phyloP scores from a whole-genome alignment of 495 filamentous ascomycete genomes.

The Aeminium ludgeri region DNA sequence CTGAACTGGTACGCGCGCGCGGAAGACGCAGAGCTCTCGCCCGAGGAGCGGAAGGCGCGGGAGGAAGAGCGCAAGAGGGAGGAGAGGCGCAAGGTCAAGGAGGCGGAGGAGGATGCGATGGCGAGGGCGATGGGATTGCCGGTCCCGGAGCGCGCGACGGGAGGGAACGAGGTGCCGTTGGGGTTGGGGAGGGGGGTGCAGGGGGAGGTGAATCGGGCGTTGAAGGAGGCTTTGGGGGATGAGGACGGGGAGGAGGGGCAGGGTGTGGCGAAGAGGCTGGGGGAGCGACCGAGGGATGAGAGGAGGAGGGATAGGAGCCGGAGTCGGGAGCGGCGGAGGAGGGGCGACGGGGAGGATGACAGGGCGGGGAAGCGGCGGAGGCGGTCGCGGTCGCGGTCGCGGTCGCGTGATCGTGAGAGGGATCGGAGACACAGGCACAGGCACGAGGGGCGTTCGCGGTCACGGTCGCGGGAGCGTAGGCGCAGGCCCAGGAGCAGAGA shows the following conservation, averaged over 20 bases:
- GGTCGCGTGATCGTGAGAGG: conserved; percentile 3
- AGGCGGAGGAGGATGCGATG: conserved; percentile 84
- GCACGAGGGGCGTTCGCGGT: conserved; percentile 1
- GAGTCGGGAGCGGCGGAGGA: conserved; percentile 1
- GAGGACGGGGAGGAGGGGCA: conserved; percentile 12
- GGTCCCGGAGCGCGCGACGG: conserved; percentile 28
- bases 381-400: conserved; percentile 13
- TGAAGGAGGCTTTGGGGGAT: conserved; percentile 17
- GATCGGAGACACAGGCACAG: conserved; percentile 3
- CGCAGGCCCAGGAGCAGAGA: conserved; percentile 7
- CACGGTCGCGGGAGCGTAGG: neutral
- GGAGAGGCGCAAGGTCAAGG: conserved; percentile 67
- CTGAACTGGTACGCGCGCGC: conserved; percentile 76
- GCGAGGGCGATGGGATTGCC: conserved; percentile 65
- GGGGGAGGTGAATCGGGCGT: conserved; percentile 18
- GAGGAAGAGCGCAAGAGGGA: conserved; percentile 43
- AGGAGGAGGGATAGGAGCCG: conserved; percentile 4
- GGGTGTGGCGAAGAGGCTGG: conserved; percentile 7
- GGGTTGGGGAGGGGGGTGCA: conserved; percentile 16
- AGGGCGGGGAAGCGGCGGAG: neutral
- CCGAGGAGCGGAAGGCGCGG: conserved; percentile 34
- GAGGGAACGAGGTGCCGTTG: conserved; percentile 22
- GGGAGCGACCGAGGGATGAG: neutral
- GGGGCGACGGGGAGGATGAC: conserved; percentile 3
- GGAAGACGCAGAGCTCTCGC: conserved; percentile 45